A percentile compares a stretch with the other conserved stretches of the same genome.
Evolutionary conservation across 768 basidiomycete genomes (phyloP).

Genomic region (Tylopilus balloui): DNA sequence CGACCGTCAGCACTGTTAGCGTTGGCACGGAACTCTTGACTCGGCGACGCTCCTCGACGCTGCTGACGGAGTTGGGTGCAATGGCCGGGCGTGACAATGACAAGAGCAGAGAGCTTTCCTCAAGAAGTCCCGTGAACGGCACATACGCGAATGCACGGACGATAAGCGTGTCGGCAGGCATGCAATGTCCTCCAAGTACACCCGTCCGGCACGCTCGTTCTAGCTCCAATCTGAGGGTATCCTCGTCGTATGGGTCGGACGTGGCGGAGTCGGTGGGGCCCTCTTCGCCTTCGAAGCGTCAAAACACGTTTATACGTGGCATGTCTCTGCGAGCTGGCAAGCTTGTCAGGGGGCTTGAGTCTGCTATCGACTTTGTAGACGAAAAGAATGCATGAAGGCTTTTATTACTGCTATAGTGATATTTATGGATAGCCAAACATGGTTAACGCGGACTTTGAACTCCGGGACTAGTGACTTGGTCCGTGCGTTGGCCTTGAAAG

Average conservation of each 20-base stretch:
- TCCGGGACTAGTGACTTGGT: constrained; percentile 2
- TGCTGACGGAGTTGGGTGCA: constrained; percentile 9
- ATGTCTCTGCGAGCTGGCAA: constrained; percentile 33
- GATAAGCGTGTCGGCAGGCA: neutral
- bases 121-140: constrained; percentile 1
- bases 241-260: constrained; percentile 15
- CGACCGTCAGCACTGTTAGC: constrained; percentile 25
- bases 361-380: constrained; percentile 41
- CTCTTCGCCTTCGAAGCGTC: constrained; percentile 23
- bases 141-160: neutral
- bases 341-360: constrained; percentile 37
- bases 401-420: neutral
- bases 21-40: constrained; percentile 11
- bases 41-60: constrained; percentile 28
- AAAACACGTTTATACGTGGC: constrained; percentile 29
- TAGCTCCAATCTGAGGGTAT: constrained; percentile 23
- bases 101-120: constrained; percentile 6
- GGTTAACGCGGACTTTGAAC: neutral
- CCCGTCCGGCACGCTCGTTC: constrained; percentile 24
- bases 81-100: constrained; percentile 4
- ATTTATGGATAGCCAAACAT: neutral
- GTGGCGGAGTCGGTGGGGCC: constrained; percentile 4
- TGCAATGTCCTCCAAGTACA: neutral
- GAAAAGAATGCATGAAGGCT: constrained; percentile 9
- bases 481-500: constrained; percentile 9